A percentile compares a stretch with the other conserved stretches of the same genome.
Conservation (phyloP, 306 rosid species). For the Macrotyloma uniflorum region DNA sequence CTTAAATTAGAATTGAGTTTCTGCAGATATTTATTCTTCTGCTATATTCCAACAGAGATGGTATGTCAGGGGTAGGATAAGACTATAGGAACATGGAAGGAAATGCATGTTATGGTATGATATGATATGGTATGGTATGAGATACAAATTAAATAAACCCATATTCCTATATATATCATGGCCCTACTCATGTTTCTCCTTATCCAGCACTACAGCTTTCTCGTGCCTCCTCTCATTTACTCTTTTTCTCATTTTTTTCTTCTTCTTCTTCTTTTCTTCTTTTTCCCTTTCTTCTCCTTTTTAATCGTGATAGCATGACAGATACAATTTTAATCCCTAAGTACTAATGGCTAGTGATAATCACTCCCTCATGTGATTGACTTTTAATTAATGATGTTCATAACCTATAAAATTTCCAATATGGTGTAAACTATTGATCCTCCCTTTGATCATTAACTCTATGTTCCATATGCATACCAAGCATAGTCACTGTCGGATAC, state of each 20-base stretch:
- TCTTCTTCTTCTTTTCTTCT: not conserved
- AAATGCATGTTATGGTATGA: constrained; percentile 28
- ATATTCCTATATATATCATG: constrained; percentile 38
- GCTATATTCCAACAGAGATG: not conserved
- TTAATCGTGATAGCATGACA: not conserved
- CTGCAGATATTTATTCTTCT: too few relatives aligned
- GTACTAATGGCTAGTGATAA: not conserved
- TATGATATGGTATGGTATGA: not conserved
- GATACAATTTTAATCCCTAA: not conserved
- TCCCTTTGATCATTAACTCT: not conserved
- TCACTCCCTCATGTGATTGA: not conserved
- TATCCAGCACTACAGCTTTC: constrained; percentile 55
- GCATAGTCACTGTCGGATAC: not conserved
- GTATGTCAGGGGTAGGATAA: not conserved
- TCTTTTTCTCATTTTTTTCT: not conserved
- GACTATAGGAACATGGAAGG: constrained; percentile 32
- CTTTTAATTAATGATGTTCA: not conserved
- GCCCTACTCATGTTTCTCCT: constrained; percentile 64
- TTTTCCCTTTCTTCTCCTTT: not conserved
- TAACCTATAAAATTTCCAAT: not conserved
- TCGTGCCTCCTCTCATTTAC: constrained; percentile 27
- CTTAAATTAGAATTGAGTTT: too few relatives aligned
- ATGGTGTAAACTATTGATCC: not conserved
- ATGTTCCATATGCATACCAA: not conserved
- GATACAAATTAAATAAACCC: constrained; percentile 38